Percentiles rank a stretch among this genome's conserved stretches.
These are phyloP conservation scores for Coprinellus micaceus DNA, from an alignment of 768 basidiomycete genomes.

Conservation along the genomic window DNA sequence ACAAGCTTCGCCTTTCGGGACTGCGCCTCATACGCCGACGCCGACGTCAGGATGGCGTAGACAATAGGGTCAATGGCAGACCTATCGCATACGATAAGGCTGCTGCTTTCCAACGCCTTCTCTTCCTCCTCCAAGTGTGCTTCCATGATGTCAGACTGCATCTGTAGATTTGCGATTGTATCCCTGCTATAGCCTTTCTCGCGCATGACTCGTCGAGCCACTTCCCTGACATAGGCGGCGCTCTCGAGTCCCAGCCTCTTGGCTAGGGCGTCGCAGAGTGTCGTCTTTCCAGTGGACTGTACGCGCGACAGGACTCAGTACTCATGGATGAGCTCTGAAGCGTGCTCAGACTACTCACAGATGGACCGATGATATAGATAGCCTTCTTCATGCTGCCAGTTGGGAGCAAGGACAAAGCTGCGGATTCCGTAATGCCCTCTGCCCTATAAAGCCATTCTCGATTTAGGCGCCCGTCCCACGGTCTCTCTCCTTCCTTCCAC, in stretches of 20 bases:
- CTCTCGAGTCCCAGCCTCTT: conserved; percentile 34
- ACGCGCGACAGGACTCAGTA: neutral
- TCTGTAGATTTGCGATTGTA: conserved; percentile 46
- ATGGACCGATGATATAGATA: conserved; percentile 51
- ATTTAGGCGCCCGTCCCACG: conserved; percentile 9
- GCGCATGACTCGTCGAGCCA: conserved; percentile 57
- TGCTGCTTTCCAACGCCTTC: conserved; percentile 17
- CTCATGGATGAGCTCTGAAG: neutral
- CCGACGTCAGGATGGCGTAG: conserved; percentile 50
- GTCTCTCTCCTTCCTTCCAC: conserved; percentile 2
- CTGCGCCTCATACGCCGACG: conserved; percentile 32
- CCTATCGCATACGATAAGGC: conserved; percentile 53
- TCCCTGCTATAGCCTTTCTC: conserved; percentile 49
- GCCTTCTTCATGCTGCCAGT: conserved; percentile 18
- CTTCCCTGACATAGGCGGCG: conserved; percentile 51
- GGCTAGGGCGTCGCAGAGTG: conserved; percentile 53
- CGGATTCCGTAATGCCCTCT: neutral
- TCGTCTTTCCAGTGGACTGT: conserved; percentile 68
- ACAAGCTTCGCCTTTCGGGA: conserved; percentile 27
- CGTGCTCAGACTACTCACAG: conserved; percentile 28
- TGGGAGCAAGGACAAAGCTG: conserved; percentile 3
- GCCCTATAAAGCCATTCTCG: neutral
- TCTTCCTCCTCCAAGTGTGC: conserved; percentile 50
- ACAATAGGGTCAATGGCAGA: conserved; percentile 64
- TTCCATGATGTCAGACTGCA: conserved; percentile 62